Percentiles rank a stretch among this genome's conserved stretches.
phyloP scores from a whole-genome alignment of 495 filamentous ascomycete species.

The Apodospora peruviana region DNA sequence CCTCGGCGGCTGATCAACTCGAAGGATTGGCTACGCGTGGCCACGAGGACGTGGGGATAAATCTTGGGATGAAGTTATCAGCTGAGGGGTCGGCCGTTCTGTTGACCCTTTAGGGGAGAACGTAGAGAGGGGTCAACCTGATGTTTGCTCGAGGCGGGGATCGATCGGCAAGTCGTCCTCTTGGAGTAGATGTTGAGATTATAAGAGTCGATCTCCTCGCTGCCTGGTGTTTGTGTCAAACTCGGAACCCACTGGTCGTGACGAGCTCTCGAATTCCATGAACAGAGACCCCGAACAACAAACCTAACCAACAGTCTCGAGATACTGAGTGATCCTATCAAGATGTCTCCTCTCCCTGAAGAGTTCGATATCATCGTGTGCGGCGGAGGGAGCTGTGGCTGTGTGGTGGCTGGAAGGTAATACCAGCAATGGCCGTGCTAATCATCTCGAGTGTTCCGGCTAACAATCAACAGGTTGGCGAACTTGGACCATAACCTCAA shows the following conservation, averaged over 20 bases:
- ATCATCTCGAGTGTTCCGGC: too few species aligned
- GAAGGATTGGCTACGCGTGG: not conserved
- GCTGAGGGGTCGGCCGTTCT: not conserved
- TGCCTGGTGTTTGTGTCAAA: not conserved
- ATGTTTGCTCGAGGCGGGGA: not conserved
- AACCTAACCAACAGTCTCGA: not conserved
- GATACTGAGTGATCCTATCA: not conserved
- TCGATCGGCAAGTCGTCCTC: constrained; percentile 7
- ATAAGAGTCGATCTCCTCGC: not conserved
- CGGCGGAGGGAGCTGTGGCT: constrained; percentile 66
- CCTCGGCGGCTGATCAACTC: not conserved
- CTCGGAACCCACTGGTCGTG: not conserved
- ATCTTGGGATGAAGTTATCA: not conserved
- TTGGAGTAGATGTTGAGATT: not conserved
- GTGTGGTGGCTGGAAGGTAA: constrained; percentile 67
- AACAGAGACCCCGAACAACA: not conserved
- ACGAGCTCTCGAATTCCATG: not conserved
- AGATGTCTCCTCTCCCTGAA: constrained; percentile 48
- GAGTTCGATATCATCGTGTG: constrained; percentile 84
- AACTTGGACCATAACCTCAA: constrained; percentile 77
- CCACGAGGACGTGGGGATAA: not conserved
- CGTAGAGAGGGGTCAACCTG: not conserved
- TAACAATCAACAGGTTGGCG: constrained; percentile 65
- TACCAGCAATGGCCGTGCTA: too few species aligned
- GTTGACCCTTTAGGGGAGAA: not conserved